Percentiles rank a stretch among this genome's conserved stretches.
Evolutionary conservation across 169 alveolate species (phyloP).

Genomic region (Plasmodium inui): DNA sequence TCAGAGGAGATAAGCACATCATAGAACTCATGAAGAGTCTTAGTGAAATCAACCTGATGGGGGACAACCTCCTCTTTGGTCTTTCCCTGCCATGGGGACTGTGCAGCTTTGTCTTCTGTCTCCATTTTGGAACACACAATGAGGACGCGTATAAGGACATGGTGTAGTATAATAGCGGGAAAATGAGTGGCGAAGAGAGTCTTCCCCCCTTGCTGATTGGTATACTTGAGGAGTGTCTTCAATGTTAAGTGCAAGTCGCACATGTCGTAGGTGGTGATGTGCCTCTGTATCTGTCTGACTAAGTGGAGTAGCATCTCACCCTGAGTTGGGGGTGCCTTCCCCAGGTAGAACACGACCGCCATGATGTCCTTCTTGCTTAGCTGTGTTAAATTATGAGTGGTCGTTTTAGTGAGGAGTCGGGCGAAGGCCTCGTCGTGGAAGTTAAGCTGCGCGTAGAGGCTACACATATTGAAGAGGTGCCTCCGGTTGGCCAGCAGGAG

Average conservation of each 20-base stretch:
- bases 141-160: neutral
- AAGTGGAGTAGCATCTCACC: neutral
- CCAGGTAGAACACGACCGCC: constrained; percentile 5
- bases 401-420: neutral
- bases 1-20: neutral
- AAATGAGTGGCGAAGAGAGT: neutral
- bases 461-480: constrained; percentile 42
- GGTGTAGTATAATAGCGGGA: neutral
- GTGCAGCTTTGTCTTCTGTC: neutral
- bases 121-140: neutral
- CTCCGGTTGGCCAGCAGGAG: neutral
- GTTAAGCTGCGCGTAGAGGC: neutral
- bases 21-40: neutral
- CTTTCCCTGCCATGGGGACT: neutral
- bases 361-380: constrained; percentile 10
- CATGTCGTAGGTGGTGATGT: neutral
- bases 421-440: neutral
- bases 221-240: neutral
- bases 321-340: neutral
- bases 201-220: neutral
- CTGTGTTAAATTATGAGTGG: neutral
- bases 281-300: neutral
- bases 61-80: neutral
- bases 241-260: neutral
- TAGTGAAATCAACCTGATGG: neutral